Conservation (phyloP, 306 rosid species). For the Dalbergia cochinchinensis region DNA sequence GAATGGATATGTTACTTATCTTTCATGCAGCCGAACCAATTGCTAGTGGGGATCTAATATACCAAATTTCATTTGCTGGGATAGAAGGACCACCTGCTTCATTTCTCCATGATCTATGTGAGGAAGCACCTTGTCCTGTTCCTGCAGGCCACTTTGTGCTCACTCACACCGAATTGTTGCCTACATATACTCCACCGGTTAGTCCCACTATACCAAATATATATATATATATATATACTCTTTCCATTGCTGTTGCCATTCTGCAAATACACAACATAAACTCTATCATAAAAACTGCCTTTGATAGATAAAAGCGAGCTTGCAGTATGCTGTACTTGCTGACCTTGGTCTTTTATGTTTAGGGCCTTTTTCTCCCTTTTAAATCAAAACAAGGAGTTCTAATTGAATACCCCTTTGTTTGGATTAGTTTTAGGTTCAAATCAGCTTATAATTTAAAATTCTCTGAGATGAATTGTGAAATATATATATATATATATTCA, state of each 20-base stretch:
- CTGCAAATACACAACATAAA: background rate
- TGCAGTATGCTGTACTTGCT: background rate
- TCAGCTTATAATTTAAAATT: too few species aligned
- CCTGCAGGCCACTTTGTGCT: slow-evolving; percentile 70
- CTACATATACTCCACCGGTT: slow-evolving; percentile 74
- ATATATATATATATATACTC: background rate
- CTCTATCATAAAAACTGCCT: background rate
- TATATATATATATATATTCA: too few species aligned
- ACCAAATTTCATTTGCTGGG: slow-evolving; percentile 72
- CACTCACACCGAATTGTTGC: slow-evolving; percentile 76
- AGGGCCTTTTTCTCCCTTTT: background rate
- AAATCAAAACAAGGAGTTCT: too few species aligned
- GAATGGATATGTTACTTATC: slow-evolving; percentile 24
- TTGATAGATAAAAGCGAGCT: background rate
- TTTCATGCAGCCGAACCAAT: slow-evolving; percentile 61
- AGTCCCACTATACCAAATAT: slow-evolving; percentile 47
- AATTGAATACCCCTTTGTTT: too few species aligned
- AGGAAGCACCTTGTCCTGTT: slow-evolving; percentile 66
- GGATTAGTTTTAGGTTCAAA: too few species aligned
- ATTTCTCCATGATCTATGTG: slow-evolving; percentile 62
- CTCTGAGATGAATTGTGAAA: too few species aligned
- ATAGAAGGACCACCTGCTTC: slow-evolving; percentile 32
- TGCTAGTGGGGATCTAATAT: slow-evolving; percentile 67
- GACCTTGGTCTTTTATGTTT: background rate
- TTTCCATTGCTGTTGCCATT: background rate